Percentiles rank a stretch among this genome's conserved stretches.
phyloP scores from a whole-genome alignment of 2,329 filamentous ascomycete genomes.

The Xylariaceae sp. region DNA sequence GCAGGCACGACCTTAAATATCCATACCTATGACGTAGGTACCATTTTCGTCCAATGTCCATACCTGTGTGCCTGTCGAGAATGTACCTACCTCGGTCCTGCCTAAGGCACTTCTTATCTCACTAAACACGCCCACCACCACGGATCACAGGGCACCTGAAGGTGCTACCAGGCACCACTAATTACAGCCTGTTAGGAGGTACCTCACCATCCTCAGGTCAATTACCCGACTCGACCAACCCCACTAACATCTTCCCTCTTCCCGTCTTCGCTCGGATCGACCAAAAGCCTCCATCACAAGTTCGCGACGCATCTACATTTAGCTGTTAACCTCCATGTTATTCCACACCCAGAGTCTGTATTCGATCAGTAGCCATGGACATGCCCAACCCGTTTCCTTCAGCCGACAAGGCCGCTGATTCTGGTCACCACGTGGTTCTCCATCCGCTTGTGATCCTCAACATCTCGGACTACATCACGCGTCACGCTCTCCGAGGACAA shows the following conservation, averaged over 20 bases:
- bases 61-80: too few species aligned
- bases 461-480: conserved; percentile 93
- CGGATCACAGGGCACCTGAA: too few species aligned
- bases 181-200: too few species aligned
- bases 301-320: conserved; percentile 2
- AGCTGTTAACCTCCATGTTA: conserved; percentile 4
- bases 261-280: not conserved
- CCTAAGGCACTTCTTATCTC: too few species aligned
- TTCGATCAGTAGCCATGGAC: conserved; percentile 43
- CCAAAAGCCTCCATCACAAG: conserved; percentile 1
- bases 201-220: too few species aligned
- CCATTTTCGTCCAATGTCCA: too few species aligned
- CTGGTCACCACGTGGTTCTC: conserved; percentile 71
- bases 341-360: not conserved
- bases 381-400: conserved; percentile 56
- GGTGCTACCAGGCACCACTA: too few species aligned
- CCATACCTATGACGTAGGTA: too few species aligned
- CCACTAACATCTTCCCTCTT: not conserved
- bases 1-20: too few species aligned
- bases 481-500: conserved; percentile 74
- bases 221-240: too few species aligned
- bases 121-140: too few species aligned
- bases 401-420: conserved; percentile 62
- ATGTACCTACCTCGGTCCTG: too few species aligned
- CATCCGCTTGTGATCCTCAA: conserved; percentile 94